Evolutionary conservation across 2,329 filamentous ascomycete genomes (phyloP), one percentile per base, ranked within the genome.

Genomic region (Rosellinia necatrix): DNA sequence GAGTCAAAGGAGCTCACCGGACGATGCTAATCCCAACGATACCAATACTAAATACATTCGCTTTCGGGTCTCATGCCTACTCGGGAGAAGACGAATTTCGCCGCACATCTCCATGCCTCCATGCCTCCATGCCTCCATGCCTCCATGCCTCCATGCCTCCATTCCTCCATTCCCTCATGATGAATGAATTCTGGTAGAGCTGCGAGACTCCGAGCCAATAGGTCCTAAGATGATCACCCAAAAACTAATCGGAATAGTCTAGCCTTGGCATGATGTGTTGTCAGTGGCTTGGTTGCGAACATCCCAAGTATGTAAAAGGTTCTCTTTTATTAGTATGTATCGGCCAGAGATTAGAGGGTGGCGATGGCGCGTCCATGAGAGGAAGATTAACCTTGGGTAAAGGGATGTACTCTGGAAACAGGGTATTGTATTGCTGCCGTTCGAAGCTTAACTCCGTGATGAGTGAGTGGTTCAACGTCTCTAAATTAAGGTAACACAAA

Each of bases 311-410:
- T n/a, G 35, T 29, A 29, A 38, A 32, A 38, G 24, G n/a, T 32
- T 40, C 17, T 41, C 27, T n/a, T 40, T 17, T 41, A 19, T n/a
- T 40, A 55, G 30, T 38, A 44, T 7, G 44, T 43, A 22, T 51
- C 35, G 22, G 15, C 40, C 12, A 9, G 19, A 49, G n/a, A 44
- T 29, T 8, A 55, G 25, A 12, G 40, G 17, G 46, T 19, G 13
- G 6, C 10, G n/a, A 37, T 22, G 21, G 22, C 13, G 17, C 17
- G 8, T 29, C 24, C n/a, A n/a, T n/a, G n/a, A n/a, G n/a, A n/a
- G n/a, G n/a, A n/a, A n/a, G n/a, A n/a, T n/a, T n/a, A n/a, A n/a
- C n/a, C n/a, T n/a, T n/a, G n/a, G n/a, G n/a, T n/a, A n/a, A n/a
- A n/a, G n/a, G n/a, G n/a, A n/a, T n/a, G n/a, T n/a, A n/a, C n/a